Conservation (phyloP, 2,329 filamentous ascomycete genomes). For the Apiospora marii region DNA sequence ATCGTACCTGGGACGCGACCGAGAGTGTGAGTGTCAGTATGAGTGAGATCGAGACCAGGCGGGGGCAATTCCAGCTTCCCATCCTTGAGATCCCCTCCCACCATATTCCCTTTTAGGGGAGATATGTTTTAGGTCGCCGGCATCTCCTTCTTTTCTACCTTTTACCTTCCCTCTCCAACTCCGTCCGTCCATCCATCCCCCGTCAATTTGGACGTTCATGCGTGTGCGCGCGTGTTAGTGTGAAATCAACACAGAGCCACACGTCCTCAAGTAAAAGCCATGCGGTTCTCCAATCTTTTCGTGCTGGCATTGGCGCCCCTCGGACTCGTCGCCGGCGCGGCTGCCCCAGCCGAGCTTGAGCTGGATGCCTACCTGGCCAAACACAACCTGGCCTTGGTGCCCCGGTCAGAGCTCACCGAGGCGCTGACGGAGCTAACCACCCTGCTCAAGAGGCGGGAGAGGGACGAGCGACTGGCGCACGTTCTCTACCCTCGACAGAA, state of each 20-base stretch:
- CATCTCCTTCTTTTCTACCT: background rate
- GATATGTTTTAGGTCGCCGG: background rate
- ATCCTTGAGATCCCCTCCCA: background rate
- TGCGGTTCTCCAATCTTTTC: conserved; percentile 48
- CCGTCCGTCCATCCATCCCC: background rate
- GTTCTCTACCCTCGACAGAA: conserved; percentile 39
- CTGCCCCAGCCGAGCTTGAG: conserved; percentile 43
- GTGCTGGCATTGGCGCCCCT: conserved; percentile 45
- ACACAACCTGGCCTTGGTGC: conserved; percentile 54
- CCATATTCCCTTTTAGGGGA: background rate
- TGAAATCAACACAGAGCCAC: conserved; percentile 6
- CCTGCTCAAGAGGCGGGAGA: conserved; percentile 45
- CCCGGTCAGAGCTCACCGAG: conserved; percentile 55
- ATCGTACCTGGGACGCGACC: background rate
- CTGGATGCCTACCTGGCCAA: conserved; percentile 51
- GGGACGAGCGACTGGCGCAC: conserved; percentile 26
- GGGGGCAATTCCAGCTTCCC: background rate
- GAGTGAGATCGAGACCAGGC: background rate
- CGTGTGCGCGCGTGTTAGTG: background rate
- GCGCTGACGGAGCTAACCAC: conserved; percentile 51
- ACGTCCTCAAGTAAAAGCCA: conserved; percentile 34
- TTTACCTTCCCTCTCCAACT: background rate
- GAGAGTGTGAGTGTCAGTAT: background rate
- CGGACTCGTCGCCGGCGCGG: conserved; percentile 42
- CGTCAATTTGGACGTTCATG: background rate